phyloP scores from a whole-genome alignment of 768 basidiomycete species.

The Suillus weaverae region DNA sequence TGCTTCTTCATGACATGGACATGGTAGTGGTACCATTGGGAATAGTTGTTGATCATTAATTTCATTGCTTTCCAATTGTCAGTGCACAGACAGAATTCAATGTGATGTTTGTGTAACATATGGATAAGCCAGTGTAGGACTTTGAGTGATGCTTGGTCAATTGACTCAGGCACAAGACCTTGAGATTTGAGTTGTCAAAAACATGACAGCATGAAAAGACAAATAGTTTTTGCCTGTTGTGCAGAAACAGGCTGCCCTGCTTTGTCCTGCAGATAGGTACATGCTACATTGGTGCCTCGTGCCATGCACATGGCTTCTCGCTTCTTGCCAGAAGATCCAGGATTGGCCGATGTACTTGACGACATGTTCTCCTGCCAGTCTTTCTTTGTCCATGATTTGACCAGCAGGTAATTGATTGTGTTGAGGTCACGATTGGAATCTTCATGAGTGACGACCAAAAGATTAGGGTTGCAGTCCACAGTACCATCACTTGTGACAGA shows the following conservation, averaged over 20 bases:
- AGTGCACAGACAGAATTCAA: background rate
- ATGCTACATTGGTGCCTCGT: background rate
- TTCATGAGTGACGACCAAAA: background rate
- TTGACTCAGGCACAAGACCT: background rate
- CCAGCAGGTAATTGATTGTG: background rate
- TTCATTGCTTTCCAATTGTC: background rate
- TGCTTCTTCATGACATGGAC: background rate
- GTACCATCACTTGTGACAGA: background rate
- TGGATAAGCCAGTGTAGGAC: background rate
- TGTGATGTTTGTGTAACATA: background rate
- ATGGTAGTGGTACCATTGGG: background rate
- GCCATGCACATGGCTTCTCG: background rate
- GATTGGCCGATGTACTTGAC: background rate
- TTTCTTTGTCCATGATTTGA: background rate
- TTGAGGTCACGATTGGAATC: background rate
- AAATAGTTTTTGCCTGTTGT: background rate
- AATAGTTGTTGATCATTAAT: background rate
- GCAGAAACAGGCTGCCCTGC: background rate
- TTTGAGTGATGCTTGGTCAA: background rate
- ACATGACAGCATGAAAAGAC: background rate
- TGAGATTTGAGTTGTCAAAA: background rate
- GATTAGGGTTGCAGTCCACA: background rate
- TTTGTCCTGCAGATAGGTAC: background rate
- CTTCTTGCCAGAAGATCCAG: background rate
- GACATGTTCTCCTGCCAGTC: background rate